Conservation (phyloP, 495 filamentous ascomycete species). For the Xylaria venustula region DNA sequence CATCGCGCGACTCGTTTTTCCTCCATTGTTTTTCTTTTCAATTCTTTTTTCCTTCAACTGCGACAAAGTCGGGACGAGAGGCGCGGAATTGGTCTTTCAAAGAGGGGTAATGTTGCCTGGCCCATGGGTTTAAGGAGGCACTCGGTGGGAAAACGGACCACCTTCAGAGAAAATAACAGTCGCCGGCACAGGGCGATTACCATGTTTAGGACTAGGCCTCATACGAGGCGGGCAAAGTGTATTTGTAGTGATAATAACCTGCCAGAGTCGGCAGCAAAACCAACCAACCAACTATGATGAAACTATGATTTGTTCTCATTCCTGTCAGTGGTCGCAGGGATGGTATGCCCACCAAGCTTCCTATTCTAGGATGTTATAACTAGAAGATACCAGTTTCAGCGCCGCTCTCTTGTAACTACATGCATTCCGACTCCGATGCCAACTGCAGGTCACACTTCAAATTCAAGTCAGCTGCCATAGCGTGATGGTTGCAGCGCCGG, state of each 20-base stretch:
- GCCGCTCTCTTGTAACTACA: neutral
- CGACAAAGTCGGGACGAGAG: neutral
- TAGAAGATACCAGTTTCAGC: neutral
- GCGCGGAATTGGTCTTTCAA: neutral
- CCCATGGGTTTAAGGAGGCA: neutral
- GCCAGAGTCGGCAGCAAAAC: neutral
- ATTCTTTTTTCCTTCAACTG: neutral
- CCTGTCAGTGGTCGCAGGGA: neutral
- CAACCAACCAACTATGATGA: neutral
- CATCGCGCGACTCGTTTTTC: neutral
- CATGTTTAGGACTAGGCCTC: neutral
- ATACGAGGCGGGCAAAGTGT: slow-evolving; percentile 3
- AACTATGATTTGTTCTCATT: slow-evolving; percentile 1
- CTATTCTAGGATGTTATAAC: too few relatives aligned
- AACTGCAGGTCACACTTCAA: neutral
- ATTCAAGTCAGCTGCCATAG: neutral
- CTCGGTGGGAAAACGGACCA: slow-evolving; percentile 21
- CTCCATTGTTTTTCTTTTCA: neutral
- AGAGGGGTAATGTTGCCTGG: slow-evolving; percentile 11
- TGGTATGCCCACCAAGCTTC: neutral
- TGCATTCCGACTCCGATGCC: neutral
- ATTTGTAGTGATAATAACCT: slow-evolving; percentile 14
- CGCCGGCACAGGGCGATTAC: neutral
- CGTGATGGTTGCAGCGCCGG: neutral
- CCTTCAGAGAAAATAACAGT: slow-evolving; percentile 9